Conservation (phyloP, 2,329 filamentous ascomycete genomes). For the Cordyceps pruinosa region DNA sequence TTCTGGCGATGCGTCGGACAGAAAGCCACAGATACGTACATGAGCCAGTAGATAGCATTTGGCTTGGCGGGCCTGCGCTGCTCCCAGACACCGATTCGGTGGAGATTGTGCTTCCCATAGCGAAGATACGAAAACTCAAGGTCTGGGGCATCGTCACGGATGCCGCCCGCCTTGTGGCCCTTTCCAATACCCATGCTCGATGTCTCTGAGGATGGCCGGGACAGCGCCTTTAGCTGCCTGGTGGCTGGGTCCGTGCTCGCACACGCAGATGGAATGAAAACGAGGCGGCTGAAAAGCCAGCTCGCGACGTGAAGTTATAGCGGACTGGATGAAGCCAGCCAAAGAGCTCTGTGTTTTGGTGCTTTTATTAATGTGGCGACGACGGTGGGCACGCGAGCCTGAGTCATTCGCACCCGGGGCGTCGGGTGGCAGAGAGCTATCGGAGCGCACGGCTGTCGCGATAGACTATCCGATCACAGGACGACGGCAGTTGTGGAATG, state of each 20-base stretch:
- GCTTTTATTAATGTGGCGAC: slow-evolving; percentile 4
- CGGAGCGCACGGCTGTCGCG: not conserved
- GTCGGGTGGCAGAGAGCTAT: not conserved
- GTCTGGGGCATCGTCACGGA: slow-evolving; percentile 15
- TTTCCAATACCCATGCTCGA: slow-evolving; percentile 5
- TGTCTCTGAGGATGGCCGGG: not conserved
- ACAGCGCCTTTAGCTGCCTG: not conserved
- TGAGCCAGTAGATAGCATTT: slow-evolving; percentile 27
- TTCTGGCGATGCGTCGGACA: not conserved
- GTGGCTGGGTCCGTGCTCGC: not conserved
- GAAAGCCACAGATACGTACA: slow-evolving; percentile 23
- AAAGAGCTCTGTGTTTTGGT: not conserved
- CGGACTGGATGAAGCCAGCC: not conserved
- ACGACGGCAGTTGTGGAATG: not conserved
- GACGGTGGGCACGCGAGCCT: not conserved
- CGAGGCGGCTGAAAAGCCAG: not conserved
- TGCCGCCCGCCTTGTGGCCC: slow-evolving; percentile 9
- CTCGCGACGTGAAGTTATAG: not conserved
- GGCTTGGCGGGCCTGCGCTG: slow-evolving; percentile 17
- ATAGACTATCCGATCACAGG: not conserved
- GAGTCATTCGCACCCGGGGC: not conserved
- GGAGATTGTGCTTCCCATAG: slow-evolving; percentile 35
- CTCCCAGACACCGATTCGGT: slow-evolving; percentile 41
- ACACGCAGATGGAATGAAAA: not conserved
- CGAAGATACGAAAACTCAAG: slow-evolving; percentile 27